Evolutionary conservation across 2,329 filamentous ascomycete genomes (phyloP).

Genomic region (Cadophora luteo-olivacea): DNA sequence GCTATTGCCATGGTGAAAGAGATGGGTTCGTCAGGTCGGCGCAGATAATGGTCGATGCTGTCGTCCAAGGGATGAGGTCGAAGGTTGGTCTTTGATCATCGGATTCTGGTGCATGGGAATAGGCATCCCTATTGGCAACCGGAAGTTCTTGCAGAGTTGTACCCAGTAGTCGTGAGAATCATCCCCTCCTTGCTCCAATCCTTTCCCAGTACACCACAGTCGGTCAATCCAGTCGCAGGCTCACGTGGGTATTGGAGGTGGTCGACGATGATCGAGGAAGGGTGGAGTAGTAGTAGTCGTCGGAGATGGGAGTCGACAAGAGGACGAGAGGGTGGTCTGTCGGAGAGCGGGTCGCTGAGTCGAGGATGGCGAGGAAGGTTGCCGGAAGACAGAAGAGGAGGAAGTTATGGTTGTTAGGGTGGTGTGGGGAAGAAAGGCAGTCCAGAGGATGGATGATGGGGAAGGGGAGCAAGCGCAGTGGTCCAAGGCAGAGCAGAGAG

Average conservation of each 20-base stretch:
- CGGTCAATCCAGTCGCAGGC: constrained; percentile 18
- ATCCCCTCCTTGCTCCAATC: constrained; percentile 30
- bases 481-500: neutral
- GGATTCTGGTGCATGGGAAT: constrained; percentile 34
- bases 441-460: constrained; percentile 10
- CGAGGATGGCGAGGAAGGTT: constrained; percentile 10
- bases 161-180: constrained; percentile 29
- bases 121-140: constrained; percentile 42
- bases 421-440: constrained; percentile 16
- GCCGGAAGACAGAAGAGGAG: neutral
- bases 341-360: constrained; percentile 7
- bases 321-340: constrained; percentile 8
- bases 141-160: constrained; percentile 32
- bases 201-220: neutral
- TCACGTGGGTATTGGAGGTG: constrained; percentile 25
- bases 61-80: constrained; percentile 27
- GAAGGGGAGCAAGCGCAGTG: constrained; percentile 12
- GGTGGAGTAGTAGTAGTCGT: neutral
- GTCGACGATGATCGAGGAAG: neutral
- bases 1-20: constrained; percentile 39
- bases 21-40: constrained; percentile 31
- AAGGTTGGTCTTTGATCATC: constrained; percentile 38
- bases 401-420: constrained; percentile 4
- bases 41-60: constrained; percentile 26
- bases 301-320: constrained; percentile 11